phyloP scores from a whole-genome alignment of 805 yeast genomes.

The Wickerhamiella galacta region DNA sequence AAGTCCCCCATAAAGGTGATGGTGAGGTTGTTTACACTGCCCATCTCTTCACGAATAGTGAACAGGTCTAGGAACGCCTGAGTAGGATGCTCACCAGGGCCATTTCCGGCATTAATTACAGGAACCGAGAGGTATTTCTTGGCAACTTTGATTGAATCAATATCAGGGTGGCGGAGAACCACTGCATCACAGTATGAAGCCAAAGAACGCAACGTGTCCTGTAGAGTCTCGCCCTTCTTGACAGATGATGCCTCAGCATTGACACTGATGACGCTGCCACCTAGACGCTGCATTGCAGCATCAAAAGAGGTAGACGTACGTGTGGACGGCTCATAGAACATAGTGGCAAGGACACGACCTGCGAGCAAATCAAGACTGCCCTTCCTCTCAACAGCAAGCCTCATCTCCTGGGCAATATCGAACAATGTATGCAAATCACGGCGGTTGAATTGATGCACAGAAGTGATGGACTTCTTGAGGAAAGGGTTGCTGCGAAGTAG shows the following conservation, averaged over 20 bases:
- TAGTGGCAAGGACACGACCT: slow-evolving; percentile 83
- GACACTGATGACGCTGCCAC: slow-evolving; percentile 89
- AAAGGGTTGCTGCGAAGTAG: slow-evolving; percentile 82
- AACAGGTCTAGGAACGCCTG: slow-evolving; percentile 95
- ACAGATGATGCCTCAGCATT: slow-evolving; percentile 81
- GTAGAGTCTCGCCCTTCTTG: slow-evolving; percentile 94
- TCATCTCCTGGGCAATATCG: slow-evolving; percentile 95
- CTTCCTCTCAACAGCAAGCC: slow-evolving; percentile 89
- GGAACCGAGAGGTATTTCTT: slow-evolving; percentile 96
- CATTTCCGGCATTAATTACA: slow-evolving; percentile 94
- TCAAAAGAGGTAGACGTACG: slow-evolving; percentile 93
- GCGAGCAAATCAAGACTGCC: slow-evolving; percentile 83
- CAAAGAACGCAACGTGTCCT: slow-evolving; percentile 87
- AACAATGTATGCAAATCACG: slow-evolving; percentile 82
- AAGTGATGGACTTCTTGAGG: slow-evolving; percentile 70
- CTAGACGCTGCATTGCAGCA: slow-evolving; percentile 99
- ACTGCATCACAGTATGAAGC: slow-evolving; percentile 94
- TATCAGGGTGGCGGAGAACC: slow-evolving; percentile 91
- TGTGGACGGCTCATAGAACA: slow-evolving; percentile 97
- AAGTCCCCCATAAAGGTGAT: slow-evolving; percentile 98
- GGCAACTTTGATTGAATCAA: slow-evolving; percentile 81
- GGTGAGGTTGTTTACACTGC: slow-evolving; percentile 94
- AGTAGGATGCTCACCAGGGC: slow-evolving; percentile 95
- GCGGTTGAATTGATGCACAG: slow-evolving; percentile 77
- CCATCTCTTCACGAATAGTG: slow-evolving; percentile 97